Base-by-base conservation (phyloP, 2,329 filamentous ascomycete genomes). In the Sporothrix euskadiensis region DNA sequence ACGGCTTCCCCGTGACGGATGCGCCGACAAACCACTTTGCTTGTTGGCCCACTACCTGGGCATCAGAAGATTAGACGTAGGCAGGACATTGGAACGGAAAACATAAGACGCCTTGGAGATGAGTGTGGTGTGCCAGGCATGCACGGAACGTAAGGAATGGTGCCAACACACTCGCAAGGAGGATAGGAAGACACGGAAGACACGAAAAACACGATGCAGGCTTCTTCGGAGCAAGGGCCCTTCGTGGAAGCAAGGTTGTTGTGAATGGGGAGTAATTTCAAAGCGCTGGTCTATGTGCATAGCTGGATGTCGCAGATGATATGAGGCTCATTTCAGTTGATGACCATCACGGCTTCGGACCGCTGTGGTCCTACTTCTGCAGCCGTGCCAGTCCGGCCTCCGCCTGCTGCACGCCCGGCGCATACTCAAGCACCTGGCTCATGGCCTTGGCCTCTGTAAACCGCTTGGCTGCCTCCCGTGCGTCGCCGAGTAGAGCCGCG, bases 401-500 rank as follows among this genome's bases (percentile, higher is more conserved):
- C 1, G 88, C 87, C 78, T 88, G 86, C 70, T 79, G 79, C 9
- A 88, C 81, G 0, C 87, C 89, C 2, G 85, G 82, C 0, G 83
- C 77, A 74, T 89, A 89, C 0, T 82, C 84, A 61, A 90, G 79
- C 76, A 83, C 84, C 76, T 83, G 84, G 75, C 88, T 87, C 80
- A 95, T 80, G 26, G 85, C 85, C 71, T 88, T 86, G 10, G 92
- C 91, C 79, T 97, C 88, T 71, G 86, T 83, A 79, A 92, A 97
- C 79, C 88, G 88, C 77, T 85, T 86, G 78, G 86, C 86, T 1
- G 95, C 94, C 76, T 92, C 86, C 4, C 84, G 83, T 1, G 85
- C 78, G 77, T 92, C 87, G 1, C 91, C 91, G 74, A 90, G 83
- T 87, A 96, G 90, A 76, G 92, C 89, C 0, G 92, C 91, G 77